Base-by-base conservation (phyloP, 768 basidiomycete genomes). In the Boletus subparvulus region DNA sequence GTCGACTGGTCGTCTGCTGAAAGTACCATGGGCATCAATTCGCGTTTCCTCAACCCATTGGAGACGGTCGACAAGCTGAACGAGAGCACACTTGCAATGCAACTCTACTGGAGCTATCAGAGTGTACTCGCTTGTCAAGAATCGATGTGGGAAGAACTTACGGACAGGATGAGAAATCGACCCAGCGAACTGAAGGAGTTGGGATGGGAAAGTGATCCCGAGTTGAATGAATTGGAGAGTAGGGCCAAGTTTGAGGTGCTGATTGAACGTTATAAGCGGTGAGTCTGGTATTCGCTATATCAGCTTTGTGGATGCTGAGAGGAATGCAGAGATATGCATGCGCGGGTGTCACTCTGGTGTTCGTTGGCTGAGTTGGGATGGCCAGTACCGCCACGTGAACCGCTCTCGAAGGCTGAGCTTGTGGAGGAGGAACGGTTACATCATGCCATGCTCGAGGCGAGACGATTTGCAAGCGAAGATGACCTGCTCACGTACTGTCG, bases 71-170 rank as follows among this genome's bases (percentile, higher is more conserved):
- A 72, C 52, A 69, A 68, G 28, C 66, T 87, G 59, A 83, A 73
- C 56, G 82, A 86, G 52, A 79, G 84, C 43, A 84, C 84, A 2
- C 76, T 87, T 30, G 85, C 86, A 0, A 86, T 88, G 84, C 87
- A 89, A 54, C 77, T 89, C 4, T 83, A 86, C 62, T 76, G 78
- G 58, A 80, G 83, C n/a, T 87, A 81, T 58, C 80, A 83, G 61
- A 69, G 72, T 19, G 83, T 89, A 9, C 67, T 87, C 13, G 85
- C 84, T 13, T 86, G 84, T 61, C 81, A 85, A 67, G 87, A 88
- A 64, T 81, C 85, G 30, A 87, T 89, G 85, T 89, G 87, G 86
- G 87, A 88, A 58, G 86, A 87, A 52, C 75, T 89, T 47, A 80
- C 80, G 60, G 81, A 85, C 58, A 78, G 82, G 58, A 77, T 86